Percentiles rank a stretch among this genome's conserved stretches.
phyloP scores from a whole-genome alignment of 768 basidiomycete species.

The Naganishia kalamii region DNA sequence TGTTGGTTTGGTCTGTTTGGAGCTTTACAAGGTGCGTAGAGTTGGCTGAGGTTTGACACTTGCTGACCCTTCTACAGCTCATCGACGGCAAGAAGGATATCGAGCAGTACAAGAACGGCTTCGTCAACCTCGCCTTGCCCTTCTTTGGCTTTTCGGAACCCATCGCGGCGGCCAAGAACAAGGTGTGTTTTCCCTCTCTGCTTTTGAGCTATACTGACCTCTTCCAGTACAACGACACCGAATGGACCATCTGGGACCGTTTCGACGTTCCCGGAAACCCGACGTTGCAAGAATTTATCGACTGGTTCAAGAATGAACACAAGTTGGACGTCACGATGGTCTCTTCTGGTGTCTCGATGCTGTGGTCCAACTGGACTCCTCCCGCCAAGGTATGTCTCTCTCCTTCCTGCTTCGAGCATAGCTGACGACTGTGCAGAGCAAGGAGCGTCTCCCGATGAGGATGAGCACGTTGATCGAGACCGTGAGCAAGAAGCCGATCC shows the following conservation, averaged over 20 bases:
- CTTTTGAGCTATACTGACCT: background rate
- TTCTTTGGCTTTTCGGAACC: constrained; percentile 99
- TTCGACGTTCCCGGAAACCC: constrained; percentile 88
- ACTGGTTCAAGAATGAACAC: constrained; percentile 77
- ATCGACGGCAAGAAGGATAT: constrained; percentile 91
- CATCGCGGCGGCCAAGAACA: constrained; percentile 77
- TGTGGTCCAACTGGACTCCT: constrained; percentile 89
- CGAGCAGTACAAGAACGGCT: constrained; percentile 96
- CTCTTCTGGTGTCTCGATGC: constrained; percentile 93
- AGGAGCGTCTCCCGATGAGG: constrained; percentile 60
- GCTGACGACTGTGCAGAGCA: constrained; percentile 5
- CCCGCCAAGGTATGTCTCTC: constrained; percentile 72
- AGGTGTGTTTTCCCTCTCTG: constrained; percentile 46
- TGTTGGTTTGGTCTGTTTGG: constrained; percentile 89
- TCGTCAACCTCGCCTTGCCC: constrained; percentile 91
- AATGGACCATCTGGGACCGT: constrained; percentile 98
- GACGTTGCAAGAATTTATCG: constrained; percentile 73
- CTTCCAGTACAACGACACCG: constrained; percentile 62
- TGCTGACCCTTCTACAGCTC: constrained; percentile 53
- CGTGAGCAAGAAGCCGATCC: constrained; percentile 90
- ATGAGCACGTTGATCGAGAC: constrained; percentile 85
- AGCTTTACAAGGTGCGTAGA: constrained; percentile 82
- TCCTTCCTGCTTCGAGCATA: background rate
- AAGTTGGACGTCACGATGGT: constrained; percentile 89
- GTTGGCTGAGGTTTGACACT: background rate